phyloP scores from a whole-genome alignment of 73 alveolate genomes.

The Tetrahymena borealis region DNA sequence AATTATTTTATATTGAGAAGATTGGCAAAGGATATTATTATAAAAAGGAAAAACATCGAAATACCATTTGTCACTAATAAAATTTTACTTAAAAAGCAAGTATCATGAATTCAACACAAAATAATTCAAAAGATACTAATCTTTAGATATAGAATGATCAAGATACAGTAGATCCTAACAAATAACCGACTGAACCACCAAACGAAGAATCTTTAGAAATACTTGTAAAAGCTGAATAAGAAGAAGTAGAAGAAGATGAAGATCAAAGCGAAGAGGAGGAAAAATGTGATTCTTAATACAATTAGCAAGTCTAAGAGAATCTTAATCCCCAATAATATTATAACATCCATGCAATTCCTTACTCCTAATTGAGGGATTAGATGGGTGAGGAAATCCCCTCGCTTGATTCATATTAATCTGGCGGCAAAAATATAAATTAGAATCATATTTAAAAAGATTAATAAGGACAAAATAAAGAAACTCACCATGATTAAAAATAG shows the following conservation, averaged over 20 bases:
- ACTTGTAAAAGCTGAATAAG: neutral
- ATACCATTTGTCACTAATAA: neutral
- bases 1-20: neutral
- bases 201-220: neutral
- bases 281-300: neutral
- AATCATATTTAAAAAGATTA: neutral
- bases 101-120: neutral
- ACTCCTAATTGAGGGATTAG: neutral
- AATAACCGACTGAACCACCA: conserved; percentile 1
- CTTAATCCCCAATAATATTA: neutral
- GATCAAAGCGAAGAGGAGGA: neutral
- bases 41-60: neutral
- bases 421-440: neutral
- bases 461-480: neutral
- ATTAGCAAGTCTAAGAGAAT: neutral
- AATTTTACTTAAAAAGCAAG: neutral
- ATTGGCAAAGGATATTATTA: neutral
- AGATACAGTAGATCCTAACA: neutral
- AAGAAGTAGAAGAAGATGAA: neutral
- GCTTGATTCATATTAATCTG: neutral
- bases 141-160: neutral
- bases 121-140: neutral
- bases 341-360: neutral
- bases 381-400: neutral
- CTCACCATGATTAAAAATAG: neutral